Conservation (phyloP, 1,284 basidiomycete species). For the Naganishia sp. region DNA sequence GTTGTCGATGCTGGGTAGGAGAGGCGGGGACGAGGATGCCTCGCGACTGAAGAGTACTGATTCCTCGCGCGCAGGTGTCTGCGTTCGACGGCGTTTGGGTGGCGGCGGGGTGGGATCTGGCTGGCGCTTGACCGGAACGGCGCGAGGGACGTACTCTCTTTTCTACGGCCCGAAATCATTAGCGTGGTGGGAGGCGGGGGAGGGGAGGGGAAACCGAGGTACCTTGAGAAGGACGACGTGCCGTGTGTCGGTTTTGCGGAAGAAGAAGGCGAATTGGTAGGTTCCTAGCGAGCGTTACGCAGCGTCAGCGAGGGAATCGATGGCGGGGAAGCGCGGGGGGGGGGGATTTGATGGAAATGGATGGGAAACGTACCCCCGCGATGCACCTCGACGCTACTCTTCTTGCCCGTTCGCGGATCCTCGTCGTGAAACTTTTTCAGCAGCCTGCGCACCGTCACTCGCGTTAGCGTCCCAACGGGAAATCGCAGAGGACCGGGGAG, state of each 20-base stretch:
- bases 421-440: conserved; percentile 33
- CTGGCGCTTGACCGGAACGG: background rate
- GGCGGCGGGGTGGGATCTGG: background rate
- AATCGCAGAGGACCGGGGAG: background rate
- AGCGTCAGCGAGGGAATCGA: background rate
- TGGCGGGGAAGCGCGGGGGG: no score
- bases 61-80: background rate
- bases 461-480: background rate
- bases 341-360: no score
- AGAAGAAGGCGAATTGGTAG: conserved; percentile 36
- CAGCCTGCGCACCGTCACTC: conserved; percentile 19
- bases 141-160: conserved; percentile 26
- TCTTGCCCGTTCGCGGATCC: conserved; percentile 28
- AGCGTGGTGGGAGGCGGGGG: background rate
- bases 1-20: background rate
- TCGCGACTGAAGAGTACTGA: background rate
- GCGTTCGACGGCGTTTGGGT: background rate
- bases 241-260: conserved; percentile 33
- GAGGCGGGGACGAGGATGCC: background rate
- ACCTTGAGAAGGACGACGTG: conserved; percentile 35
- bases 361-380: conserved; percentile 26
- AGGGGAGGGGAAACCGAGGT: background rate
- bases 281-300: conserved; percentile 1
- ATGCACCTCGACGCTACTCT: conserved; percentile 34
- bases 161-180: conserved; percentile 3